phyloP scores from a whole-genome alignment of 108 stramenopile genomes.

The Nitzschia sp. region DNA sequence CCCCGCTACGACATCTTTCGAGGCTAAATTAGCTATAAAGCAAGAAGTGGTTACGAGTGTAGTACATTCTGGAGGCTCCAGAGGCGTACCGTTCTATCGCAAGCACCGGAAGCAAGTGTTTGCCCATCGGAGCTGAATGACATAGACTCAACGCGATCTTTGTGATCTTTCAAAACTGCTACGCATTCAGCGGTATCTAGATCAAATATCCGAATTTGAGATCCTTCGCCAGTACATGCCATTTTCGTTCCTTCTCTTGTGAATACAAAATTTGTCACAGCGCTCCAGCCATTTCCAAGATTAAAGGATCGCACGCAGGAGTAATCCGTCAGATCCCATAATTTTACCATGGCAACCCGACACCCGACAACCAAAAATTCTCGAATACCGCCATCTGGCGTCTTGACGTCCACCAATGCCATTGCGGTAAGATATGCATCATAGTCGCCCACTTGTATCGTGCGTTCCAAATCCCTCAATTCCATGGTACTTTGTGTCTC shows the following conservation, averaged over 20 bases:
- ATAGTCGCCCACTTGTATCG: background rate
- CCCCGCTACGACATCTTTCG: too few species aligned
- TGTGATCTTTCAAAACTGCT: conserved; percentile 61
- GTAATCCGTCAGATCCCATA: conserved; percentile 15
- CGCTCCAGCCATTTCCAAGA: conserved; percentile 17
- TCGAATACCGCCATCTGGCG: background rate
- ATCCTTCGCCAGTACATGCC: conserved; percentile 17
- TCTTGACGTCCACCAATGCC: background rate
- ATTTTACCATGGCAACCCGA: conserved; percentile 1
- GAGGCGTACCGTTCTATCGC: conserved; percentile 89
- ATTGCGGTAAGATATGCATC: conserved; percentile 4
- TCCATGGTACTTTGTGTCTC: background rate
- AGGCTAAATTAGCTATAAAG: too few species aligned
- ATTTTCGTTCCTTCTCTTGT: conserved; percentile 1
- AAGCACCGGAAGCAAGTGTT: conserved; percentile 84
- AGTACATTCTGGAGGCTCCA: conserved; percentile 81
- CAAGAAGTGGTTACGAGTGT: too few species aligned
- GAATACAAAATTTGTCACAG: conserved; percentile 4
- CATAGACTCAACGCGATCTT: conserved; percentile 88
- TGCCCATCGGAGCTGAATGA: conserved; percentile 80
- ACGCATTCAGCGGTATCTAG: background rate
- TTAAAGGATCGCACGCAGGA: conserved; percentile 11
- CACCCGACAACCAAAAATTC: conserved; percentile 16
- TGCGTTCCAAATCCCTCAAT: background rate
- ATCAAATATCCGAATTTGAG: conserved; percentile 12